These are phyloP conservation scores for Scenedesmus sp. DNA, from an alignment of 163 green algal species.

Conservation along the genomic window DNA sequence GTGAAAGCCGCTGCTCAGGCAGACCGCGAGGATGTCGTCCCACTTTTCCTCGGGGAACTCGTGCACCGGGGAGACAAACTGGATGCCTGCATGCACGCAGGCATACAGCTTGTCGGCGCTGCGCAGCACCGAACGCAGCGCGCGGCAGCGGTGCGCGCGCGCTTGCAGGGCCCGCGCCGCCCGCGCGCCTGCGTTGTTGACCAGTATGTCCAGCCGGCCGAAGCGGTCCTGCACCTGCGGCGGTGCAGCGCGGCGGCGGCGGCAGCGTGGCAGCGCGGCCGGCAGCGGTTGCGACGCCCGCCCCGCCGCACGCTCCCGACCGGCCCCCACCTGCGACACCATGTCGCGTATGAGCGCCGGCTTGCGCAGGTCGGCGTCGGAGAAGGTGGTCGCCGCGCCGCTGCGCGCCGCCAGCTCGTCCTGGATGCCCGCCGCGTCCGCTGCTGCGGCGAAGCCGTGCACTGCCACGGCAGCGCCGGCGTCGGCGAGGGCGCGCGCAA, in stretches of 20 bases:
- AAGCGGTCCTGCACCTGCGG: constrained; percentile 59
- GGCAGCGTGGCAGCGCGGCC: neutral
- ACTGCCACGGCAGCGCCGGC: constrained; percentile 77
- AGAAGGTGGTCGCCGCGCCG: constrained; percentile 45
- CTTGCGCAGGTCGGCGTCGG: constrained; percentile 56
- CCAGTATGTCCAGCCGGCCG: constrained; percentile 79
- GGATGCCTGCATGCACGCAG: constrained; percentile 80
- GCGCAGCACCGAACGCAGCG: too few species aligned
- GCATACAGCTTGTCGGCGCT: too few species aligned
- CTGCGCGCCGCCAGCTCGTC: constrained; percentile 32
- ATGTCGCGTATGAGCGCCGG: constrained; percentile 59
- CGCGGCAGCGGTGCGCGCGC: too few species aligned
- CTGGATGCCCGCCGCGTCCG: constrained; percentile 36
- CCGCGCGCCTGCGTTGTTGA: constrained; percentile 62
- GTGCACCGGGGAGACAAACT: constrained; percentile 81
- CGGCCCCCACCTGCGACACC: constrained; percentile 48
- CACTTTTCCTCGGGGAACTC: constrained; percentile 93
- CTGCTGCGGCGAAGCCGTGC: constrained; percentile 81
- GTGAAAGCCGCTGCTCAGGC: constrained; percentile 83
- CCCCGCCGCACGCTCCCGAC: too few species aligned
- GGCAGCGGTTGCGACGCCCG: too few species aligned
- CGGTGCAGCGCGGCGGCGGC: too few species aligned
- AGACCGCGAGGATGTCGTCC: constrained; percentile 80
- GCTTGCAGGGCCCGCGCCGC: neutral
- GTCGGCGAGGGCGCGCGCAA: constrained; percentile 67